Evolutionary conservation across 164 flowering plant species (phyloP).

Genomic region (Piper longum): DNA sequence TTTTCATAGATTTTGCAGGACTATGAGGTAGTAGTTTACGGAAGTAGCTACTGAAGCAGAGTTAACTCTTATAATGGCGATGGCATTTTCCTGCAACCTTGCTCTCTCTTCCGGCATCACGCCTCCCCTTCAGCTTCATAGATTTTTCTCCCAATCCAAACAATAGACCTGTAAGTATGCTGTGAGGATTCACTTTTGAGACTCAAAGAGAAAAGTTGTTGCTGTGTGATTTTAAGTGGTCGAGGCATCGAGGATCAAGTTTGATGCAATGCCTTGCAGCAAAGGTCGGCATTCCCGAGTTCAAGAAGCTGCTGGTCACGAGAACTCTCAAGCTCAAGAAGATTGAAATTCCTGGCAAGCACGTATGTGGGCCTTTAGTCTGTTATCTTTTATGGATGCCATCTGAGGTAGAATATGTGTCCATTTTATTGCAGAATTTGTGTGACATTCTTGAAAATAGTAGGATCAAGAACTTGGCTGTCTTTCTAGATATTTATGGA

Average conservation of each 20-base stretch:
- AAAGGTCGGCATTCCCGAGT: conserved; percentile 88
- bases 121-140: background rate
- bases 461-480: too few relatives aligned
- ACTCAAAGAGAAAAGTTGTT: background rate
- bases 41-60: too few relatives aligned
- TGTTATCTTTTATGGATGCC: too few relatives aligned
- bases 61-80: too few relatives aligned
- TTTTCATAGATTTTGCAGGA: background rate
- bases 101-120: background rate
- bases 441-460: too few relatives aligned
- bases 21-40: too few relatives aligned
- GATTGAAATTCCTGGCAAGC: conserved; percentile 73
- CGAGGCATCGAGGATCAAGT: too few relatives aligned
- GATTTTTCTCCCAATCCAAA: conserved; percentile 16
- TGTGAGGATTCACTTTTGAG: background rate
- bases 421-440: too few relatives aligned
- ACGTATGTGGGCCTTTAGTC: too few relatives aligned
- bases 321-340: conserved; percentile 79
- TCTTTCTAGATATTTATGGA: too few relatives aligned
- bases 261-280: conserved; percentile 27
- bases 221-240: background rate
- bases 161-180: conserved; percentile 3
- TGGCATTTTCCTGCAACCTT: background rate
- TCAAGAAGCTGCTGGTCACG: conserved; percentile 70
- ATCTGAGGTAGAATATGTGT: too few relatives aligned